Base-by-base conservation (phyloP, 306 rosid species). In the Cucurbita ficifolia region DNA sequence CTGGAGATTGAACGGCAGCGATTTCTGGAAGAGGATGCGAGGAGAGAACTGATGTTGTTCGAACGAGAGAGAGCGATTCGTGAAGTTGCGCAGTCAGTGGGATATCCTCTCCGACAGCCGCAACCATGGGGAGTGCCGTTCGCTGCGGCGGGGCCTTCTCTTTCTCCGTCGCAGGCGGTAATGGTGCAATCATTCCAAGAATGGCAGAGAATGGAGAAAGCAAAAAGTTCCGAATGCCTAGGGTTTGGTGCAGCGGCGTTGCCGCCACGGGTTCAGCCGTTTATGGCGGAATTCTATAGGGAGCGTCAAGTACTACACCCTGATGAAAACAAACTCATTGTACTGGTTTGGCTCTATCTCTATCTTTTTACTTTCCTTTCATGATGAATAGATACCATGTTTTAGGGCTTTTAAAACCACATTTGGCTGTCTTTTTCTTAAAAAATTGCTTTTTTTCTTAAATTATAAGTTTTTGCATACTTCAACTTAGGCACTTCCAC, bases 1-100 rank as follows among this genome's bases (percentile, higher is more conserved):
- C 35, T 6, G 16, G 75, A 71, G 22, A 52, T 71, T 10, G 62
- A 50, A 38, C 57, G 61, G 61, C 46, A 53, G 62, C 33, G 61
- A 36, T 33, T 51, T 33, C 48, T 71, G 8, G 38, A 51, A n/a
- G 75, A 33, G 75, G 75, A 71, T 6, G 61, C 61, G n/a, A 71
- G 75, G 62, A 35, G 61, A 38, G 75, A 71, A 35, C 35, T 71
- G 61, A 52, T 52, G 75, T 50, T 71, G 75, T 40, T 52, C 21
- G 61, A 71, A 71, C 60, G 35, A 36, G 75, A 71, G 48, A 51
- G 52, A 7, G 75, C 75, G 33, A 51, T 50, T 33, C 62, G 61
- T 51, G 42, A 60, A 50, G n/a, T 18, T 33, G 10, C 33, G 5
- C 58, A 9, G 10, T 9, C 46, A 8, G 59, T 14, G 4, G 39